Percentiles rank a stretch among this genome's conserved stretches.
Evolutionary conservation across 2,329 filamentous ascomycete species (phyloP).

Genomic region (Ophiocordyceps camponoti-rufipedis): DNA sequence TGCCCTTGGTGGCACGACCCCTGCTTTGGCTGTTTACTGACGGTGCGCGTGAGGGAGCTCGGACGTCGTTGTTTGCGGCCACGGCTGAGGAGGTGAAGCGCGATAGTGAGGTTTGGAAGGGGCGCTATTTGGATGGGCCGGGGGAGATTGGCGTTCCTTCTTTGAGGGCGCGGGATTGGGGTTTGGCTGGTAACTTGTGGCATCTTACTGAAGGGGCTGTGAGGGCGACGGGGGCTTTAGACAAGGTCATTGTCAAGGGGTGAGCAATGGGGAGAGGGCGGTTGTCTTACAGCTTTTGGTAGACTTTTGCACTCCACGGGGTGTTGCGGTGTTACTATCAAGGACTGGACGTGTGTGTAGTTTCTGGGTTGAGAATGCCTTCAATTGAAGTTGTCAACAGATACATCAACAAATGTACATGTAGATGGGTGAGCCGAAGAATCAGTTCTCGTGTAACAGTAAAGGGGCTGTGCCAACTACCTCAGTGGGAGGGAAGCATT

Average conservation of each 20-base stretch:
- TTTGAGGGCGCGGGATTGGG: not conserved
- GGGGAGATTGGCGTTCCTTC: not conserved
- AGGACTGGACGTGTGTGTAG: too few species aligned
- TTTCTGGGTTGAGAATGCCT: too few species aligned
- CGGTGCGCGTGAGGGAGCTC: not conserved
- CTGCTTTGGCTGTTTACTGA: not conserved
- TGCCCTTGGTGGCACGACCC: not conserved
- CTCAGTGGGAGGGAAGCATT: too few species aligned
- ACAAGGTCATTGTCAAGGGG: not conserved
- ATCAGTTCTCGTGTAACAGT: too few species aligned
- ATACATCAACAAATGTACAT: too few species aligned
- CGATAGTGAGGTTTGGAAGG: not conserved
- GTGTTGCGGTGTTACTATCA: too few species aligned
- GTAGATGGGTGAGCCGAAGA: too few species aligned
- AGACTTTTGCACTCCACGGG: too few species aligned
- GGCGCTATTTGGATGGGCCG: not conserved
- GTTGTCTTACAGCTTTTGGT: too few species aligned
- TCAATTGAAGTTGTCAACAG: too few species aligned
- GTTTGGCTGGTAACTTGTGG: not conserved
- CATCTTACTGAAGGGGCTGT: not conserved
- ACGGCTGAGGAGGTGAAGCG: not conserved
- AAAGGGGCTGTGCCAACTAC: too few species aligned
- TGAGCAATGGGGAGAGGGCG: not conserved
- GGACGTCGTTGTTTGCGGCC: not conserved
- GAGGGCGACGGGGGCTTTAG: not conserved